These are phyloP conservation scores for Phoenix roebelenii DNA, from an alignment of 176 grass and related monocot genomes.

Conservation along the genomic window DNA sequence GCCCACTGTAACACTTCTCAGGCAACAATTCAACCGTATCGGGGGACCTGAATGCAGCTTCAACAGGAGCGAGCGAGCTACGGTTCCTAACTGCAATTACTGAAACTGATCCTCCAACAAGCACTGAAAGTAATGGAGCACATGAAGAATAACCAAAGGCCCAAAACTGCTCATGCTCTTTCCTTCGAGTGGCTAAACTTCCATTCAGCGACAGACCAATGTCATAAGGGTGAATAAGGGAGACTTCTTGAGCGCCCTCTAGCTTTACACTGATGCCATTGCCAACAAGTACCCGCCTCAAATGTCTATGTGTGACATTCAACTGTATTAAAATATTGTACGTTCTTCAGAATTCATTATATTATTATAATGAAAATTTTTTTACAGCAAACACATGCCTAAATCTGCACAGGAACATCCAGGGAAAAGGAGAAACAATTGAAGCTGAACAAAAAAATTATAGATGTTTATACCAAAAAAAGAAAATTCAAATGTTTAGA, in stretches of 20 bases:
- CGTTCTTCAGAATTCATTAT: constrained; percentile 16
- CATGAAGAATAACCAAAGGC: constrained; percentile 46
- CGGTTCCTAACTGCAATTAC: constrained; percentile 34
- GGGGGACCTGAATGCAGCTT: constrained; percentile 27
- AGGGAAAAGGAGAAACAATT: no score
- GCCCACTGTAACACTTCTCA: constrained; percentile 33
- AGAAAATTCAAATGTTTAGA: no score
- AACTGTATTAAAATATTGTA: constrained; percentile 33
- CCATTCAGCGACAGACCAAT: constrained; percentile 78
- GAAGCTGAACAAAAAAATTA: no score
- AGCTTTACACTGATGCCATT: constrained; percentile 52
- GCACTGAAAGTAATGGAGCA: constrained; percentile 44
- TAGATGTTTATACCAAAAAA: no score
- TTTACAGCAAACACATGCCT: not conserved
- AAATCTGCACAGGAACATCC: constrained; percentile 14
- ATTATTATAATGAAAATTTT: not conserved
- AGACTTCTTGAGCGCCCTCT: constrained; percentile 57
- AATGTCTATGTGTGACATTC: constrained; percentile 46
- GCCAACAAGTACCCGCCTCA: constrained; percentile 57
- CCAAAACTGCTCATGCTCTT: constrained; percentile 33
- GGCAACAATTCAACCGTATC: constrained; percentile 49
- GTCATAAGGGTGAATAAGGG: constrained; percentile 55
- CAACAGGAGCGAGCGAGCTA: constrained; percentile 26
- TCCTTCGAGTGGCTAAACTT: constrained; percentile 35
- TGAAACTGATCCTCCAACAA: constrained; percentile 42